A percentile compares a stretch with the other conserved stretches of the same genome.
Conservation (phyloP, 2,329 filamentous ascomycete species). For the Fonsecaea pedrosoi region DNA sequence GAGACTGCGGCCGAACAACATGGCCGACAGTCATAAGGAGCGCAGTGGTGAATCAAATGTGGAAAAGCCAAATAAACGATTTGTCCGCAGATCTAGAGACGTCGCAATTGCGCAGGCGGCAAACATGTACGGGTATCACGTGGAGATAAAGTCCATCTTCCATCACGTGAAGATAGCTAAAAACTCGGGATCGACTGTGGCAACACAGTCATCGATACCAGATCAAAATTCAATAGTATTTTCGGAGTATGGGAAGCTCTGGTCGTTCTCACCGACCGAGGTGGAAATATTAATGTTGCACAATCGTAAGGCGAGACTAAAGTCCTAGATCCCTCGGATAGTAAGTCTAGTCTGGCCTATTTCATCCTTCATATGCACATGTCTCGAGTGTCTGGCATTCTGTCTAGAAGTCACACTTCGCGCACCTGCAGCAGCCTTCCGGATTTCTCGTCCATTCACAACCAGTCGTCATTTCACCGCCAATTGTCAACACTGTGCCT, state of each 20-base stretch:
- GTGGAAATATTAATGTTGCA: slow-evolving; percentile 13
- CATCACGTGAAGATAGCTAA: slow-evolving; percentile 20
- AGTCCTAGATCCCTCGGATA: slow-evolving; percentile 10
- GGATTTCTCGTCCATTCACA: slow-evolving; percentile 25
- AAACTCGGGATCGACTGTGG: slow-evolving; percentile 9
- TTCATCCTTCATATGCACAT: slow-evolving; percentile 25
- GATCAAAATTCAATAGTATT: slow-evolving; percentile 8
- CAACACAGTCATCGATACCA: slow-evolving; percentile 12
- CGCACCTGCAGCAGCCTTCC: slow-evolving; percentile 31
- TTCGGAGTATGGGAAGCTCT: slow-evolving; percentile 2
- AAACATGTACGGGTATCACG: background rate
- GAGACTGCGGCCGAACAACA: slow-evolving; percentile 36
- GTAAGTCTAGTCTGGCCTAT: slow-evolving; percentile 2
- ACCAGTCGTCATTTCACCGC: slow-evolving; percentile 36
- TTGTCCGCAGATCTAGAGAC: slow-evolving; percentile 8
- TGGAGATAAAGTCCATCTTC: slow-evolving; percentile 5
- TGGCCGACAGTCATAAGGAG: slow-evolving; percentile 37
- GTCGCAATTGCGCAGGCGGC: slow-evolving; percentile 14
- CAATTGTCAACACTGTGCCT: slow-evolving; percentile 24
- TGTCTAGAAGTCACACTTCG: slow-evolving; percentile 15
- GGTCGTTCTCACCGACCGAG: slow-evolving; percentile 19
- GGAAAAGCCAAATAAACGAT: slow-evolving; percentile 2
- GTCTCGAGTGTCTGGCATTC: slow-evolving; percentile 15
- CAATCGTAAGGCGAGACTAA: slow-evolving; percentile 14
- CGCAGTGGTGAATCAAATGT: background rate